Percentiles rank a stretch among this genome's conserved stretches.
phyloP scores from a whole-genome alignment of 305 asterid genomes.

The Nicotiana rustica region DNA sequence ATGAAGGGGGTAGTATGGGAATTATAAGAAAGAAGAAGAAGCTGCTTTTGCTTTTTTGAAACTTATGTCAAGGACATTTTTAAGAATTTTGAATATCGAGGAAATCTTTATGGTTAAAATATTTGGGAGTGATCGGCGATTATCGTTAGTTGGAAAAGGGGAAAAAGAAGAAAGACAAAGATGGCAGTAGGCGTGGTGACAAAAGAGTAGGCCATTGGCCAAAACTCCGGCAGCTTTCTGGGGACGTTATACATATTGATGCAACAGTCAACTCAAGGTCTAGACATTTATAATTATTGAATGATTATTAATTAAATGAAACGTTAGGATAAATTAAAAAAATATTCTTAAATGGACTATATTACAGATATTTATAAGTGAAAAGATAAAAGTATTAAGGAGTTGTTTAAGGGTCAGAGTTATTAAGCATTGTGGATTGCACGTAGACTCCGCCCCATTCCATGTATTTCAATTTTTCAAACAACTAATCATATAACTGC shows the following conservation, averaged over 20 bases:
- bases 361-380: no score
- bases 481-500: conserved; percentile 32
- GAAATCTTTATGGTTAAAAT: conserved; percentile 24
- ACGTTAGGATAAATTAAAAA: no score
- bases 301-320: no score
- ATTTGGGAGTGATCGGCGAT: not conserved
- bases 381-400: no score
- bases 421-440: conserved; percentile 30
- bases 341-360: no score
- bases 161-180: conserved; percentile 1
- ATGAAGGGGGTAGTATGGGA: conserved; percentile 21
- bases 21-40: not conserved
- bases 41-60: conserved; percentile 5
- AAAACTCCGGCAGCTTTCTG: conserved; percentile 24
- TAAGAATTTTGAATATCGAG: conserved; percentile 23
- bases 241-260: not conserved
- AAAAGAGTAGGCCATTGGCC: conserved; percentile 7
- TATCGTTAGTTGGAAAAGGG: conserved; percentile 13
- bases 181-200: conserved; percentile 32
- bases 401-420: not conserved
- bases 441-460: conserved; percentile 32
- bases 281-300: no score
- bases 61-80: not conserved
- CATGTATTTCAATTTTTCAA: conserved; percentile 22
- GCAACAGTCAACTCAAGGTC: not conserved